Evolutionary conservation across 2,329 filamentous ascomycete species (phyloP).

Genomic region (Colletotrichum sp.): DNA sequence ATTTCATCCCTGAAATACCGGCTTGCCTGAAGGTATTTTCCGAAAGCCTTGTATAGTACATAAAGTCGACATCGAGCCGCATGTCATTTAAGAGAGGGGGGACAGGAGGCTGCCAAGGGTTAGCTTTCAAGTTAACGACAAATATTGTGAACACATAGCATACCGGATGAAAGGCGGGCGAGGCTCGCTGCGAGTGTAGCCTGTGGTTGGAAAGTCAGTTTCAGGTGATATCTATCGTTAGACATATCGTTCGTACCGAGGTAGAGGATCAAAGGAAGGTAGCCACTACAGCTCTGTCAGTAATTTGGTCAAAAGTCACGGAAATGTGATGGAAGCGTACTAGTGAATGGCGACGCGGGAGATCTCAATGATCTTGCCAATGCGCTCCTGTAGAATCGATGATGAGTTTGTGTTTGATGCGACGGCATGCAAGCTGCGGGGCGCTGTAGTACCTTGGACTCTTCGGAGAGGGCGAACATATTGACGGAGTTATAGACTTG

Average conservation of each 20-base stretch:
- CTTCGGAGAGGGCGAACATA: constrained; percentile 83
- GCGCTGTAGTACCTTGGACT: constrained; percentile 79
- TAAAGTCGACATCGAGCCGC: constrained; percentile 2
- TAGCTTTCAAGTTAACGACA: constrained; percentile 16
- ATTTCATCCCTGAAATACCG: neutral
- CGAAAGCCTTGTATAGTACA: constrained; percentile 19
- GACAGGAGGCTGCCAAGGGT: constrained; percentile 60
- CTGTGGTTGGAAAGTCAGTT: constrained; percentile 48
- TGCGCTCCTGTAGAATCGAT: constrained; percentile 77
- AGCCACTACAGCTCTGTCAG: constrained; percentile 71
- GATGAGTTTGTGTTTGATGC: constrained; percentile 3
- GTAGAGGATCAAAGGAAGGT: constrained; percentile 95
- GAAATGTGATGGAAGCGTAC: constrained; percentile 54
- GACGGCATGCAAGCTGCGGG: neutral
- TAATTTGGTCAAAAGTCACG: neutral
- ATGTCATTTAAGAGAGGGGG: constrained; percentile 59
- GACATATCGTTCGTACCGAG: constrained; percentile 68
- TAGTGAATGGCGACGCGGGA: constrained; percentile 95
- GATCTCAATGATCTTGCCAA: constrained; percentile 94
- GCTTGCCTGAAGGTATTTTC: neutral
- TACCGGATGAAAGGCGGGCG: constrained; percentile 74
- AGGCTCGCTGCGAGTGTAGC: constrained; percentile 94
- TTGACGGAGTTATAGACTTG: constrained; percentile 29
- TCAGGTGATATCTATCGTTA: neutral
- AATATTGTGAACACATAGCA: constrained; percentile 14